Evolutionary conservation across 2,329 filamentous ascomycete species (phyloP), one percentile per base, ranked within the genome.

Genomic region (Blumeria hordei): DNA sequence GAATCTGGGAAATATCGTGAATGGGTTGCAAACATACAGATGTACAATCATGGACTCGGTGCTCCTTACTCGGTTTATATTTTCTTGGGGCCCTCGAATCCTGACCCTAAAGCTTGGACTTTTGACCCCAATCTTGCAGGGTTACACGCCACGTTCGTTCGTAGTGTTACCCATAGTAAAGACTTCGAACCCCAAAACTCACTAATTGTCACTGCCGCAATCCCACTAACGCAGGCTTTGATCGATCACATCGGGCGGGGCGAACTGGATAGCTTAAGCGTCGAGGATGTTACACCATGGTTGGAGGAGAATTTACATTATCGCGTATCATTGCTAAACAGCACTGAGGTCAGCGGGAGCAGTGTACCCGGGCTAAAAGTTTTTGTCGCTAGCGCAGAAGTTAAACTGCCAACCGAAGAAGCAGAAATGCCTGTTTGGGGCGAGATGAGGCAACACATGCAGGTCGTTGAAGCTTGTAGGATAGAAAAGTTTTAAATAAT

Each of bases 1-100:
- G 36, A 53, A 14, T 55, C 37, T 35, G 54, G 53, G 78, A 61
- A 71, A 69, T 51, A 51, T 32, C 53, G 32, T 6, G 74, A 88
- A 61, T 90, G 84, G 76, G 72, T 80, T 28, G 78, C 77, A 60
- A 85, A 83, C 61, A 72, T 88, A 49, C 69, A 71, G 14, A 76
- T 80, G 21, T 70, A 72, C 55, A 81, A 78, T 58, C 74, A 76
- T 56, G 76, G 77, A 2, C 66, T 83, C 9, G 70, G 74, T 10
- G 75, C 73, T 0, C 77, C 80, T 0, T 85, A 81, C 62, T 72
- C 71, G 54, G 69, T 90, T 18, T 76, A 81, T 63, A 69, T 88
- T 57, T 88, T 88, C 67, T 64, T 87, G 1, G 83, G 80, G 5
- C 33, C 56, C 2, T 61, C 62, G 47, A 56, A 55, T 8, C 21